phyloP scores from a whole-genome alignment of 495 filamentous ascomycete species.

The Penicillium ucsense region DNA sequence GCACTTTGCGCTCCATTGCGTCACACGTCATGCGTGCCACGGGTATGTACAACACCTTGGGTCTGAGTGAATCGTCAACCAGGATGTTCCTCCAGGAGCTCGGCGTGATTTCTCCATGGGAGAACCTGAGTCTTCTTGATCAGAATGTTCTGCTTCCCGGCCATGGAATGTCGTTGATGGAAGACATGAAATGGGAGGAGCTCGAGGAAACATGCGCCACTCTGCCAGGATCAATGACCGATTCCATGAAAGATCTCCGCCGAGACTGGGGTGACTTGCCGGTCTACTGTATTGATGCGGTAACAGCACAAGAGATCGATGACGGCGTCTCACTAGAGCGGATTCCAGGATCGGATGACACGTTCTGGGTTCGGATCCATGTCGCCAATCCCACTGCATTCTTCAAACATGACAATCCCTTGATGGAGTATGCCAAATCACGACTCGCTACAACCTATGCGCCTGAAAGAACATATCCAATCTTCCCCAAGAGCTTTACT shows the following conservation, averaged over 20 bases:
- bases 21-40: slow-evolving; percentile 64
- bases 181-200: slow-evolving; percentile 25
- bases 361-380: slow-evolving; percentile 80
- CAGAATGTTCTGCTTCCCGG: slow-evolving; percentile 53
- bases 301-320: slow-evolving; percentile 67
- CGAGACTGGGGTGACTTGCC: slow-evolving; percentile 60
- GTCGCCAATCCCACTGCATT: slow-evolving; percentile 92
- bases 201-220: slow-evolving; percentile 18
- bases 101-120: slow-evolving; percentile 73
- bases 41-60: slow-evolving; percentile 54
- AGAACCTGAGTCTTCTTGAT: slow-evolving; percentile 56
- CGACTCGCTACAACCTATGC: slow-evolving; percentile 62
- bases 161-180: slow-evolving; percentile 26
- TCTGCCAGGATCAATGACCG: slow-evolving; percentile 21
- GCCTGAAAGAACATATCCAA: slow-evolving; percentile 59
- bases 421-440: slow-evolving; percentile 56
- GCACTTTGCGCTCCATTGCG: slow-evolving; percentile 49
- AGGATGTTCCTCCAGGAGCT: slow-evolving; percentile 78
- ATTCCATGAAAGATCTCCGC: slow-evolving; percentile 49
- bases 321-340: slow-evolving; percentile 77
- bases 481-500: slow-evolving; percentile 56
- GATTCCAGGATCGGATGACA: slow-evolving; percentile 41
- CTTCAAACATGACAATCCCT: slow-evolving; percentile 44
- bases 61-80: slow-evolving; percentile 44
- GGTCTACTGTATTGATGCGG: slow-evolving; percentile 78